phyloP scores from a whole-genome alignment of 1,284 basidiomycete species.

The Anthracocystis setariae region DNA sequence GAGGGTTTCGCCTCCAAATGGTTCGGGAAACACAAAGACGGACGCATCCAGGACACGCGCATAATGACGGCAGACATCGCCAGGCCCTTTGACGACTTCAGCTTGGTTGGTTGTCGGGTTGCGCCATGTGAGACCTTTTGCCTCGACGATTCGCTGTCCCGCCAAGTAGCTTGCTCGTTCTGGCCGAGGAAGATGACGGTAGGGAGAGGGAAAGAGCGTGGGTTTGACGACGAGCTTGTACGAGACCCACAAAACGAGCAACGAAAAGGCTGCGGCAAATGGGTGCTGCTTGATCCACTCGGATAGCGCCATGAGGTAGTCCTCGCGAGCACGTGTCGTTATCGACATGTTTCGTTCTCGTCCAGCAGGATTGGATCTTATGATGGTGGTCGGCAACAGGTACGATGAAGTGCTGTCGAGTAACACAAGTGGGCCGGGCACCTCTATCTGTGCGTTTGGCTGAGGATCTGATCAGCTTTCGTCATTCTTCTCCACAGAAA shows the following conservation, averaged over 20 bases:
- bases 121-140: conserved; percentile 26
- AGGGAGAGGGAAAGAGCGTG: conserved; percentile 43
- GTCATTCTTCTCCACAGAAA: too few relatives aligned
- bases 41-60: conserved; percentile 11
- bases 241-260: conserved; percentile 15
- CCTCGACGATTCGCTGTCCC: conserved; percentile 37
- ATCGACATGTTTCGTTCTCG: not conserved
- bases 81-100: conserved; percentile 21
- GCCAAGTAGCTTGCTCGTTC: conserved; percentile 25
- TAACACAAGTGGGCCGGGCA: too few relatives aligned
- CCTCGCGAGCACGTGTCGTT: not conserved
- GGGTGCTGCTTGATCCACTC: conserved; percentile 9
- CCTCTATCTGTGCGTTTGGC: too few relatives aligned
- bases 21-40: conserved; percentile 40
- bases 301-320: not conserved
- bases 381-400: too few relatives aligned
- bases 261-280: conserved; percentile 7
- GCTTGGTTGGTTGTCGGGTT: not conserved
- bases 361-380: too few relatives aligned
- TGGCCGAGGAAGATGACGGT: conserved; percentile 27
- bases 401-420: too few relatives aligned
- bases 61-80: conserved; percentile 32
- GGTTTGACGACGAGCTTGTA: conserved; percentile 43
- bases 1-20: conserved; percentile 37
- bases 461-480: too few relatives aligned